These are phyloP conservation scores for Cardamine occulta DNA, from an alignment of 345 rosid genomes.

Conservation along the genomic window DNA sequence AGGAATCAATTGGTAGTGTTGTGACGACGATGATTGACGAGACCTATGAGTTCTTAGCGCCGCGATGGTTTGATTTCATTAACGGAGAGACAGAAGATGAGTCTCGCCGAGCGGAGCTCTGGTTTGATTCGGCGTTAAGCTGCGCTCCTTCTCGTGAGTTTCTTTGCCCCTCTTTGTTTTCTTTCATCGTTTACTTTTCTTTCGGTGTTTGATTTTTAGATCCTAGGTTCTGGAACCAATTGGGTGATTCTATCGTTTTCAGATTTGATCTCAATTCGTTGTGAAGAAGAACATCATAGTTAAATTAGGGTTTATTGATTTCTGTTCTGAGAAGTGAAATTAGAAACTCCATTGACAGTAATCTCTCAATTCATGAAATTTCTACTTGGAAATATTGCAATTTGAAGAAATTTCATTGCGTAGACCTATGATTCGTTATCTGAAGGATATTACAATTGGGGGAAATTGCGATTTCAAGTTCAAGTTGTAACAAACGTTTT, in stretches of 20 bases:
- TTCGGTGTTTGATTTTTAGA: not conserved
- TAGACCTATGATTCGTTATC: not conserved
- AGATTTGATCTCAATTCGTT: conserved; percentile 12
- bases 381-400: not conserved
- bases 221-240: not conserved
- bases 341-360: not conserved
- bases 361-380: not conserved
- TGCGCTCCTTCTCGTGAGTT: conserved; percentile 94
- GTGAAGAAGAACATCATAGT: not conserved
- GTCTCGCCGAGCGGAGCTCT: conserved; percentile 69
- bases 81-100: conserved; percentile 76
- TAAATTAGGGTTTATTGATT: conserved; percentile 24
- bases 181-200: not conserved
- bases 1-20: conserved; percentile 34
- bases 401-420: not conserved
- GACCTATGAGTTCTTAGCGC: conserved; percentile 87
- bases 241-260: not conserved
- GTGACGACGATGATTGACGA: conserved; percentile 57
- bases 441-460: too few relatives aligned
- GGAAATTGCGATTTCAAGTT: not conserved
- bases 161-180: conserved; percentile 2
- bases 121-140: conserved; percentile 75
- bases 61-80: conserved; percentile 79
- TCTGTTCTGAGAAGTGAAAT: not conserved
- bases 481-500: not conserved